Base-by-base conservation (phyloP, 495 filamentous ascomycete genomes). In the Podospora tetraspora region DNA sequence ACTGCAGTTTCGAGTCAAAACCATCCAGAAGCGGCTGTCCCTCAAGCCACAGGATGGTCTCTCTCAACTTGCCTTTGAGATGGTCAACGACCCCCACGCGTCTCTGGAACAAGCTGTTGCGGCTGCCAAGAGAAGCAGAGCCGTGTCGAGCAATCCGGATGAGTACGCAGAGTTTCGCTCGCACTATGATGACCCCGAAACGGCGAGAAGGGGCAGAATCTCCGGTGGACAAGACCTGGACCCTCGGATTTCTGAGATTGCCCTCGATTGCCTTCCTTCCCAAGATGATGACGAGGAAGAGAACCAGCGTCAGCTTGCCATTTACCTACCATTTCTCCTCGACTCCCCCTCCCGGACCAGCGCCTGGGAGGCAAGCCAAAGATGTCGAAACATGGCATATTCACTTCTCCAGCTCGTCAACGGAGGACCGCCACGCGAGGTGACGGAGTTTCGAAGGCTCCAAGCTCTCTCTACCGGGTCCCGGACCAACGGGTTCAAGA, bases 361-460 rank as follows among this genome's bases (percentile, higher is more conserved):
- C 69, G 87, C 88, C 3, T 94, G 91, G 91, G 81, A 81, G 64
- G 69, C 81, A 13, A 88, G 88, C 63, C 82, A 81, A 16, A 24
- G 61, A 0, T 75, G 86, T 32, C 80, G 91, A 21, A 73, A 77
- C 23, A 71, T 92, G 25, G 89, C 83, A 1, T 93, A 92, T 70
- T 83, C 84, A 0, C 61, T 87, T 32, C 71, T 90, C 61, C 85
- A 87, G 69, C 32, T 75, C 3, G 76, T 80, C 6, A 67, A 75
- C 7, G 37, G 57, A 24, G 13, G 10, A 3, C 57, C 61, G 21
- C 60, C 74, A 43, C 63, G 29, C 1, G 58, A 63, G 0, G 72
- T 79, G 4, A 68, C 68, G 0, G 78, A 80, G 61, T 76, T 77
- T 64, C 71, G 76, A 56, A 70, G 76, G 23, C 70, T 77, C 0